These are phyloP conservation scores for Cupressus sempervirens DNA, from an alignment of 75 land plant species.

Conservation along the genomic window DNA sequence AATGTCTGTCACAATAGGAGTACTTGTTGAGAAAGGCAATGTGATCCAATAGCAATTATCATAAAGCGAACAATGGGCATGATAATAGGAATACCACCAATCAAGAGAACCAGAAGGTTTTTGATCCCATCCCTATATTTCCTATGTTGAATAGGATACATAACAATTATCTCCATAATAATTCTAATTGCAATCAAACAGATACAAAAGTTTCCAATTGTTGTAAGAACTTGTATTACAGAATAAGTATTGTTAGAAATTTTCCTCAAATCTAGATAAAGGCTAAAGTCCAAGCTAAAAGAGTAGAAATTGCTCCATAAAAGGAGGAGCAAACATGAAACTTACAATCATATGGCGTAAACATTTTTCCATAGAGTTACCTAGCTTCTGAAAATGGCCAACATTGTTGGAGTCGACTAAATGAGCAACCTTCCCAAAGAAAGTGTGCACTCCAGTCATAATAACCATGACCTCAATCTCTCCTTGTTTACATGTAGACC, in stretches of 20 bases:
- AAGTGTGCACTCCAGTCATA: slow-evolving; percentile 88
- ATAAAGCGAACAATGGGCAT: slow-evolving; percentile 87
- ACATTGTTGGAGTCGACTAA: slow-evolving; percentile 87
- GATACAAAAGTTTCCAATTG: slow-evolving; percentile 87
- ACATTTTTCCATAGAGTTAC: slow-evolving; percentile 9
- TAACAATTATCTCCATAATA: slow-evolving; percentile 65
- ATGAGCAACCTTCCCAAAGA: slow-evolving; percentile 97
- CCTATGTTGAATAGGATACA: slow-evolving; percentile 76
- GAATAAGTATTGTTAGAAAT: too few relatives aligned
- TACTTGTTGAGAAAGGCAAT: slow-evolving; percentile 19
- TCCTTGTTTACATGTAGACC: slow-evolving; percentile 92
- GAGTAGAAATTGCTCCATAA: not conserved
- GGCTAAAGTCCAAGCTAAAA: not conserved
- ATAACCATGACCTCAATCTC: slow-evolving; percentile 84
- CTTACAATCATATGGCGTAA: not conserved
- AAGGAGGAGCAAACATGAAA: not conserved
- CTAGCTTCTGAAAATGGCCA: slow-evolving; percentile 90
- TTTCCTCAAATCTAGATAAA: too few relatives aligned
- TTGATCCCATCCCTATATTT: slow-evolving; percentile 69
- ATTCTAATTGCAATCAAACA: slow-evolving; percentile 73
- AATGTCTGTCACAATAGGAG: not conserved
- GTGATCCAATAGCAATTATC: slow-evolving; percentile 74
- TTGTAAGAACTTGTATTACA: slow-evolving; percentile 45
- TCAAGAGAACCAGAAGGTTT: slow-evolving; percentile 70
- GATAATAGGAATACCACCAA: slow-evolving; percentile 84